Percentiles rank a stretch among this genome's conserved stretches.
Evolutionary conservation across 2,329 filamentous ascomycete species (phyloP).

Genomic region (Neonectria neomacrospora): DNA sequence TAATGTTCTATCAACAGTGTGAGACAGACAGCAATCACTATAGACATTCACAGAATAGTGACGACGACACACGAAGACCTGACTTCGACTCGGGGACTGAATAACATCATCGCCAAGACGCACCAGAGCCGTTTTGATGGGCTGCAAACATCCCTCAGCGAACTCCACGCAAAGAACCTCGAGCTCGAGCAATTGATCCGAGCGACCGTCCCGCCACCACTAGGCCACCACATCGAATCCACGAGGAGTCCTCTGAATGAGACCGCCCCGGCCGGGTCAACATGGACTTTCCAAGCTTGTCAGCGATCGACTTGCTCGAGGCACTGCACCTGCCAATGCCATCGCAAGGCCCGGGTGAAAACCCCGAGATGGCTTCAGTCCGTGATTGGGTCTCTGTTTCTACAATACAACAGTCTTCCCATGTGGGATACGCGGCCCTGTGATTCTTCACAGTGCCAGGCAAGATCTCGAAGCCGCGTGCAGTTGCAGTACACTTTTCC

Average conservation of each 20-base stretch:
- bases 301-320: not conserved
- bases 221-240: not conserved
- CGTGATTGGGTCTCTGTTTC: not conserved
- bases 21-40: not conserved
- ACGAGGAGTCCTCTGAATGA: not conserved
- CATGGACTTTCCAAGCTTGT: not conserved
- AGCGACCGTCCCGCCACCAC: not conserved
- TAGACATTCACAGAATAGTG: not conserved
- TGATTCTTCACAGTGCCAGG: not conserved
- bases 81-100: not conserved
- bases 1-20: not conserved
- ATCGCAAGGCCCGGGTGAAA: not conserved
- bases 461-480: not conserved
- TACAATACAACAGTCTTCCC: not conserved
- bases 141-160: not conserved
- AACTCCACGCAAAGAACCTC: not conserved
- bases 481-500: not conserved
- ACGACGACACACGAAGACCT: not conserved
- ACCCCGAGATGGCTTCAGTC: not conserved
- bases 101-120: not conserved
- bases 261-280: not conserved
- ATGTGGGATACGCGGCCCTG: not conserved
- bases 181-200: not conserved
- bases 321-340: not conserved
- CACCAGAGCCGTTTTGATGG: not conserved